Conservation (phyloP, 1,284 basidiomycete genomes). For the Pholiota adiposa region DNA sequence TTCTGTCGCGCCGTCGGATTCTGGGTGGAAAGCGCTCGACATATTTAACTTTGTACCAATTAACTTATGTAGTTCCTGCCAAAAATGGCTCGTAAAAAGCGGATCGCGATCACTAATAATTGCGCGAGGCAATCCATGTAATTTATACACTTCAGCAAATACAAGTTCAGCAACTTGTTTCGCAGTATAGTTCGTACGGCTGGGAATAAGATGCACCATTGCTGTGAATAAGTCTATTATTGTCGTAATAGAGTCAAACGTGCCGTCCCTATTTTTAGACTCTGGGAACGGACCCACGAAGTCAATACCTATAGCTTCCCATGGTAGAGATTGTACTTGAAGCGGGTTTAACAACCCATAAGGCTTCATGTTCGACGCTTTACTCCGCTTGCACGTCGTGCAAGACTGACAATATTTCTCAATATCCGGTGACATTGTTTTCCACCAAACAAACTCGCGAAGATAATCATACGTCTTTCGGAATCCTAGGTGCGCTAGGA, state of each 20-base stretch:
- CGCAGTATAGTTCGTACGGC: slow-evolving; percentile 32
- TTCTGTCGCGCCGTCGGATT: slow-evolving; percentile 46
- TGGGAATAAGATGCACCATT: slow-evolving; percentile 37
- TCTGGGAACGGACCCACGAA: slow-evolving; percentile 22
- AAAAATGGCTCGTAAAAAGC: slow-evolving; percentile 46
- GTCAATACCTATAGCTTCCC: slow-evolving; percentile 43
- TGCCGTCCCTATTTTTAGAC: slow-evolving; percentile 20
- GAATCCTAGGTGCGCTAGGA: slow-evolving; percentile 37
- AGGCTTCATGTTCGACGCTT: slow-evolving; percentile 29
- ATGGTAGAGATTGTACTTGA: slow-evolving; percentile 30
- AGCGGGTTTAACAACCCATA: slow-evolving; percentile 37
- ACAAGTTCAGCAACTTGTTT: slow-evolving; percentile 40
- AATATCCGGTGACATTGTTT: slow-evolving; percentile 1
- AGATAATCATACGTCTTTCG: slow-evolving; percentile 31
- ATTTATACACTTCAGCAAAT: slow-evolving; percentile 36
- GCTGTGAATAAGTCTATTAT: slow-evolving; percentile 39
- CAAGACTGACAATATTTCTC: background rate
- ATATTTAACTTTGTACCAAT: slow-evolving; percentile 40
- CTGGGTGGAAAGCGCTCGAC: slow-evolving; percentile 46
- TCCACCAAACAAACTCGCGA: slow-evolving; percentile 4
- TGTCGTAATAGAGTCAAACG: slow-evolving; percentile 25
- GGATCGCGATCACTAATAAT: slow-evolving; percentile 47
- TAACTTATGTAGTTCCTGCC: slow-evolving; percentile 38
- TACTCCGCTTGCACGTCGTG: slow-evolving; percentile 25
- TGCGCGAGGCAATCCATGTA: slow-evolving; percentile 39